Percentiles rank a stretch among this genome's conserved stretches.
These are phyloP conservation scores for Suillus placidus DNA, from an alignment of 768 basidiomycete species.

Conservation along the genomic window DNA sequence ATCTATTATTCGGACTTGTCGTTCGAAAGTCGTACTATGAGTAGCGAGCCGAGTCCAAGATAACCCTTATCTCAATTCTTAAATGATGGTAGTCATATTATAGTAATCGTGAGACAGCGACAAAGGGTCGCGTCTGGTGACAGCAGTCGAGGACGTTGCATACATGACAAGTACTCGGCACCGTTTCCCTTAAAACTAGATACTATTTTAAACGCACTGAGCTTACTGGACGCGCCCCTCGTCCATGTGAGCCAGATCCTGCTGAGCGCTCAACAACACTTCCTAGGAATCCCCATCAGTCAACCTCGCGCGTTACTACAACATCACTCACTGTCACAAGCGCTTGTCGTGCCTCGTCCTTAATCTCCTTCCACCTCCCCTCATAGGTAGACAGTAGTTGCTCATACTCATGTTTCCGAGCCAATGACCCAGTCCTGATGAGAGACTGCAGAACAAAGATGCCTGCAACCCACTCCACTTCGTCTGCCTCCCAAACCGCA, in stretches of 20 bases:
- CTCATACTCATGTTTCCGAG: constrained; percentile 57
- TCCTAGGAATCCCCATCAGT: constrained; percentile 2
- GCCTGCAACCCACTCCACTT: constrained; percentile 71
- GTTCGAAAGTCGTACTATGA: background rate
- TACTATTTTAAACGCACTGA: background rate
- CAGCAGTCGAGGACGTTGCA: background rate
- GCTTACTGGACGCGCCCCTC: constrained; percentile 1
- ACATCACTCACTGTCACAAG: constrained; percentile 50
- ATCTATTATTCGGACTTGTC: background rate
- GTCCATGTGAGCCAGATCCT: constrained; percentile 5
- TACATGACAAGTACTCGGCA: background rate
- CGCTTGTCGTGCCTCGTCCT: constrained; percentile 64
- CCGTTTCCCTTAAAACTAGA: too few species aligned
- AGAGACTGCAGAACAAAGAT: constrained; percentile 59
- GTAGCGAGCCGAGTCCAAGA: background rate
- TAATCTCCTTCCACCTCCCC: constrained; percentile 71
- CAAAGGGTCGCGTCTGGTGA: background rate
- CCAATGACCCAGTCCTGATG: constrained; percentile 54
- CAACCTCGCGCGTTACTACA: background rate
- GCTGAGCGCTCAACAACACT: constrained; percentile 2
- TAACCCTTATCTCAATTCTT: background rate
- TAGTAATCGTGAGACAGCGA: background rate
- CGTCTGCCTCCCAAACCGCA: constrained; percentile 66
- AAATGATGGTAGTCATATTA: background rate
- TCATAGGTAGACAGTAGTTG: constrained; percentile 59